phyloP scores from a whole-genome alignment of 371 early-diverging fungal genomes.

The Enteropsectra breve region DNA sequence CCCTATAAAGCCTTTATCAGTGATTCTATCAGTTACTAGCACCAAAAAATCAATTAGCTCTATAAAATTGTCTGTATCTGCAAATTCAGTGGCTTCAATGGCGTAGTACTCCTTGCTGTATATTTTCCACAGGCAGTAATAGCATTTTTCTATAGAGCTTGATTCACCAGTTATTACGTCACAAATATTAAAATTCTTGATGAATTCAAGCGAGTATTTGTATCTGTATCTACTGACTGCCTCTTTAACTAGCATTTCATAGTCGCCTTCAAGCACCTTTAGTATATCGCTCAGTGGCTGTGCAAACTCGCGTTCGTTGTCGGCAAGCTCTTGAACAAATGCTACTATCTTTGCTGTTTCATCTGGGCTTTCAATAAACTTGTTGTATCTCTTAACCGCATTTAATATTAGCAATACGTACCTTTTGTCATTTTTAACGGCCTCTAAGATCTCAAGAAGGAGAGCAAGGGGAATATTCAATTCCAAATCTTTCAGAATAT shows the following conservation, averaged over 20 bases:
- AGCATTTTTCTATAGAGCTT: slow-evolving; percentile 16
- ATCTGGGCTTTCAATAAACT: slow-evolving; percentile 9
- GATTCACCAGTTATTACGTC: not conserved
- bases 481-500: slow-evolving; percentile 16
- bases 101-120: slow-evolving; percentile 10
- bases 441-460: slow-evolving; percentile 17
- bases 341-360: not conserved
- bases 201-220: not conserved
- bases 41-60: slow-evolving; percentile 23
- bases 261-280: not conserved
- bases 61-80: slow-evolving; percentile 2
- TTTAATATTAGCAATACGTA: too few relatives aligned
- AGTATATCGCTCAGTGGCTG: not conserved
- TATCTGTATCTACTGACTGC: not conserved
- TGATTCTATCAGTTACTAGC: slow-evolving; percentile 22
- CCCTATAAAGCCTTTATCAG: too few relatives aligned
- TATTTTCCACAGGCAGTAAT: slow-evolving; percentile 29
- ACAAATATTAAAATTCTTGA: slow-evolving; percentile 10
- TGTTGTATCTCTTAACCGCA: not conserved
- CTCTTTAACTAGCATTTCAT: not conserved
- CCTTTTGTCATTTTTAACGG: slow-evolving; percentile 18
- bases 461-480: not conserved
- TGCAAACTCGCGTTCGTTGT: not conserved
- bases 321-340: not conserved
- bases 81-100: slow-evolving; percentile 10